Conservation (phyloP, 116 monocot genomes). For the Iris pallida region DNA sequence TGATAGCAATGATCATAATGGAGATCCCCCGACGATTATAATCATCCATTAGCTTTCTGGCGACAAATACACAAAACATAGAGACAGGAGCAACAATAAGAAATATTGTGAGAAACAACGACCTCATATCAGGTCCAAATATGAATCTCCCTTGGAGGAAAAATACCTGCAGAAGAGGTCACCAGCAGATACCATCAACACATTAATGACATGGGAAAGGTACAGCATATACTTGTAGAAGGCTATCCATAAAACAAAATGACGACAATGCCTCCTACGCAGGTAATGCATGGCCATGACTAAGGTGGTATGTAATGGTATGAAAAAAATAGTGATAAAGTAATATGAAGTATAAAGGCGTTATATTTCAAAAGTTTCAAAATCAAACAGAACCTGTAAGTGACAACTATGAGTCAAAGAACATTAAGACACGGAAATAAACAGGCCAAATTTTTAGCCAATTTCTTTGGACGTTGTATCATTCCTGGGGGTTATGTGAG, state of each 20-base stretch:
- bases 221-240: too few species aligned
- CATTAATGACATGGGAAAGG: neutral
- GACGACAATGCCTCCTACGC: too few species aligned
- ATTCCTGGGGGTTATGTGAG: too few species aligned
- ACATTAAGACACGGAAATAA: too few species aligned
- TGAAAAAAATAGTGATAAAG: neutral
- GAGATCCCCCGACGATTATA: conserved; percentile 29
- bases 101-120: conserved; percentile 39
- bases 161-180: conserved; percentile 27
- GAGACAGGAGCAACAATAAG: conserved; percentile 37
- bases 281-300: neutral
- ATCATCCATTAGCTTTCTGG: conserved; percentile 43
- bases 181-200: neutral
- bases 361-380: too few species aligned
- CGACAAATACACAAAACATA: conserved; percentile 43
- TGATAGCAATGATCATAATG: conserved; percentile 27
- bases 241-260: too few species aligned
- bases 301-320: neutral
- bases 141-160: conserved; percentile 39
- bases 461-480: too few species aligned
- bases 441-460: too few species aligned
- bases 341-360: too few species aligned
- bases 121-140: conserved; percentile 52
- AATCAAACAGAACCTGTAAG: too few species aligned
- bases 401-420: too few species aligned